Evolutionary conservation across 164 flowering plant genomes (phyloP).

Genomic region (Buxus sempervirens): DNA sequence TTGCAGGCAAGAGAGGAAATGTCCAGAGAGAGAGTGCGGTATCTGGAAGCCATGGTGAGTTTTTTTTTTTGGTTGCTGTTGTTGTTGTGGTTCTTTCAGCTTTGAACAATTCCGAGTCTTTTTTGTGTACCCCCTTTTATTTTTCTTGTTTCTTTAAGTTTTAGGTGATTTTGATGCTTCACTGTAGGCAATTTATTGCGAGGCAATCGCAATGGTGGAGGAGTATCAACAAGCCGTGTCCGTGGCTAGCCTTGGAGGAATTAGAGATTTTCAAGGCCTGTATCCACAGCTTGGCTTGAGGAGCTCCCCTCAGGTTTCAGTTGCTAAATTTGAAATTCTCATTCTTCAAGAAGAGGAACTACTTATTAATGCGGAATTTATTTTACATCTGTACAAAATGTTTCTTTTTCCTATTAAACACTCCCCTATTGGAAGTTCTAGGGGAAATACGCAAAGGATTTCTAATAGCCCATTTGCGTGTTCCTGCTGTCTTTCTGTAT

Average conservation of each 20-base stretch:
- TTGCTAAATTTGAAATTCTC: background rate
- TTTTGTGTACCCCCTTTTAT: background rate
- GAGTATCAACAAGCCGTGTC: slow-evolving; percentile 81
- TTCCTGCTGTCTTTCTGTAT: background rate
- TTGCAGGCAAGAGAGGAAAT: slow-evolving; percentile 95
- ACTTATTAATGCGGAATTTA: no score
- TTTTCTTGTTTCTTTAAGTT: background rate
- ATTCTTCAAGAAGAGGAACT: background rate
- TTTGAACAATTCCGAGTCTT: background rate
- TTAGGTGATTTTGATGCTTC: background rate
- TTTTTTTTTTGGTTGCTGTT: background rate
- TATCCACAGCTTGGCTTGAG: slow-evolving; percentile 67
- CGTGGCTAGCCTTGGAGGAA: slow-evolving; percentile 57
- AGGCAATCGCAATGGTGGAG: slow-evolving; percentile 83
- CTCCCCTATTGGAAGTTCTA: no score
- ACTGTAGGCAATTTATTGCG: slow-evolving; percentile 72
- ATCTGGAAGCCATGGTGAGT: slow-evolving; percentile 86
- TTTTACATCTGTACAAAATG: background rate
- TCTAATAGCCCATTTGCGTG: background rate
- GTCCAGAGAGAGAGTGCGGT: slow-evolving; percentile 82
- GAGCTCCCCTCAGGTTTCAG: slow-evolving; percentile 67
- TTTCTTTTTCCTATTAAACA: no score
- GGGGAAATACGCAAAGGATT: background rate
- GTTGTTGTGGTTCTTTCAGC: background rate
- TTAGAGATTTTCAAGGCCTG: slow-evolving; percentile 60